A percentile compares a stretch with the other conserved stretches of the same genome.
Evolutionary conservation across 441 rosid genomes (phyloP).

Genomic region (Adansonia madagascariensis): DNA sequence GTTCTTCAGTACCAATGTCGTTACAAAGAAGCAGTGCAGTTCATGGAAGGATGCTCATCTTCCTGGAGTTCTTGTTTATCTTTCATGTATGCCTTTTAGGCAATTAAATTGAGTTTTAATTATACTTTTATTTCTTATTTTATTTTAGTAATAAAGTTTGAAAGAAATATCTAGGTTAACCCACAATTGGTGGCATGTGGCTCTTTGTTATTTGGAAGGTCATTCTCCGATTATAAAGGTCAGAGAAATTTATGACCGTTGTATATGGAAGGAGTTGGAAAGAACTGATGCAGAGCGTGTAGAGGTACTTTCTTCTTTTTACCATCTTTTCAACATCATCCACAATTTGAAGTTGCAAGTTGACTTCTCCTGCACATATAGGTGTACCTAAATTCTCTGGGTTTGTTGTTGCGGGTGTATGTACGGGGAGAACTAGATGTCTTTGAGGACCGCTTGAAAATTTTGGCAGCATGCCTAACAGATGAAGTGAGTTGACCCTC

Average conservation of each 20-base stretch:
- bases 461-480: constrained; percentile 48
- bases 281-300: constrained; percentile 39
- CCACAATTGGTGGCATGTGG: constrained; percentile 98
- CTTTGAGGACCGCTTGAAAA: constrained; percentile 58
- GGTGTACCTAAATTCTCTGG: constrained; percentile 85
- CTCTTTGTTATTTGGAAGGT: constrained; percentile 94
- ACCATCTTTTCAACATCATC: not conserved
- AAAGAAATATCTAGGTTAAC: constrained; percentile 56
- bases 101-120: not conserved
- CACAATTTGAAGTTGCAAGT: constrained; percentile 22
- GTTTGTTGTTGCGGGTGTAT: constrained; percentile 67
- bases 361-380: constrained; percentile 33
- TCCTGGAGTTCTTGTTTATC: constrained; percentile 74
- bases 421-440: constrained; percentile 55
- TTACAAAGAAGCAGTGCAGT: constrained; percentile 82
- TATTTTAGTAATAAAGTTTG: constrained; percentile 2
- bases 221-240: constrained; percentile 63
- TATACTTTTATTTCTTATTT: not conserved
- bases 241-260: constrained; percentile 63
- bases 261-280: constrained; percentile 80
- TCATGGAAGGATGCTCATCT: constrained; percentile 75
- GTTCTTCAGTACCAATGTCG: constrained; percentile 75
- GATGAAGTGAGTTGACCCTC: constrained; percentile 54
- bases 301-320: constrained; percentile 48
- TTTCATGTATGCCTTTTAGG: constrained; percentile 60